Base-by-base conservation (phyloP, 331 rosid species). In the Saraca asoca region DNA sequence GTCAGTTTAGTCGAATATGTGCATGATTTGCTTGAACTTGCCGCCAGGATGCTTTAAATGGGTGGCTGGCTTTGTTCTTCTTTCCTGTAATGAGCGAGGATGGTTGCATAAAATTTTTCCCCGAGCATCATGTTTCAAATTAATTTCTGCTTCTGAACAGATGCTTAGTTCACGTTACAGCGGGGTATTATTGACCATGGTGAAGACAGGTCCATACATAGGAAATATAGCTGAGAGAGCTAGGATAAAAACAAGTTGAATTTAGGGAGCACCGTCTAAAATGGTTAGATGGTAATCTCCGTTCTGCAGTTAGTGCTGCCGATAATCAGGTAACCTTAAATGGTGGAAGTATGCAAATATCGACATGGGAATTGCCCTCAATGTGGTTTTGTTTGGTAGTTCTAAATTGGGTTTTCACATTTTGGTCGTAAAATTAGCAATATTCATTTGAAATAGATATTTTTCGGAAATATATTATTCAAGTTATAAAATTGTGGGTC, bases 231-330 rank as follows among this genome's bases (percentile, higher is more conserved):
- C 87, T 0, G 87, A 82, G 80, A 87, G 83, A 35, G 96, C 96
- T 58, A 76, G 80, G 71, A 8, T 79, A 46, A 80, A n/a, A 78
- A 58, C 98, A 92, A 65, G 16, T 54, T 0, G 96, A 93, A 18
- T 93, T 93, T 75, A 84, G 73, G 80, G 96, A 87, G 78, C 89
- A 93, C 83, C 98, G 89, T 77, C 41, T 87, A 5, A 92, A 87
- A 75, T 92, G 98, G 96, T 75, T 89, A 71, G 95, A 92, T n/a
- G 98, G 98, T 66, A 92, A 92, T 76, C 98, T 92, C 73, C 98
- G 87, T 76, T 85, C 98, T 68, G 95, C 88, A 15, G 90, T 92
- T 53, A 87, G 88, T 68, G 88, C 95, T 0, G 65, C 56, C 4
- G 85, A 82, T 79, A 37, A 80, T 48, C 87, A 63, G n/a, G n/a